Percentiles rank a stretch among this genome's conserved stretches.
Conservation (phyloP, 208 protist genomes). For the Leptomonas pyrrhocoris region DNA sequence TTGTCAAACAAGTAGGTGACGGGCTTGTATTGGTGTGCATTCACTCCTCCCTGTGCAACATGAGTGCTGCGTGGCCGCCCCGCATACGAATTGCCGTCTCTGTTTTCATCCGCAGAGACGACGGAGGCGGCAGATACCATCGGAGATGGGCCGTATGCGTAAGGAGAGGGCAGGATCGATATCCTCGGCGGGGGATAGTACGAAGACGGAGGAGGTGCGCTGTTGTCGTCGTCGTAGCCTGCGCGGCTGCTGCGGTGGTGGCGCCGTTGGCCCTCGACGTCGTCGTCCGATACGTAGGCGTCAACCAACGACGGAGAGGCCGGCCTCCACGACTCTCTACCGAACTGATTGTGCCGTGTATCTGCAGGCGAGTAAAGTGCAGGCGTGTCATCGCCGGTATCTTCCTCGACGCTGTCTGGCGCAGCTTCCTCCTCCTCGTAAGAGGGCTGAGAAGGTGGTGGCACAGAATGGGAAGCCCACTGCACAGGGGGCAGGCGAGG, state of each 20-base stretch:
- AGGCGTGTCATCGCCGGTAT: background rate
- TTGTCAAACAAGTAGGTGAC: conserved; percentile 39
- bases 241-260: background rate
- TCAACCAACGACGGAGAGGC: conserved; percentile 15
- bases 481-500: conserved; percentile 6
- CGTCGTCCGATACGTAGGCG: conserved; percentile 21
- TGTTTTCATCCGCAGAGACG: background rate
- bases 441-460: background rate
- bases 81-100: background rate
- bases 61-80: background rate
- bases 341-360: background rate
- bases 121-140: conserved; percentile 11
- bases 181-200: conserved; percentile 1
- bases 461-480: conserved; percentile 1
- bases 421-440: background rate
- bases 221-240: background rate
- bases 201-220: background rate
- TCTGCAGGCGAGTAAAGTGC: conserved; percentile 9
- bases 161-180: conserved; percentile 6
- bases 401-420: background rate
- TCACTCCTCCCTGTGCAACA: conserved; percentile 1
- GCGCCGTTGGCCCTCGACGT: background rate
- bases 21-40: conserved; percentile 29
- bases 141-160: conserved; percentile 16
- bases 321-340: background rate